phyloP scores from a whole-genome alignment of 352 stramenopile species.

The Phytophthora kernoviae region DNA sequence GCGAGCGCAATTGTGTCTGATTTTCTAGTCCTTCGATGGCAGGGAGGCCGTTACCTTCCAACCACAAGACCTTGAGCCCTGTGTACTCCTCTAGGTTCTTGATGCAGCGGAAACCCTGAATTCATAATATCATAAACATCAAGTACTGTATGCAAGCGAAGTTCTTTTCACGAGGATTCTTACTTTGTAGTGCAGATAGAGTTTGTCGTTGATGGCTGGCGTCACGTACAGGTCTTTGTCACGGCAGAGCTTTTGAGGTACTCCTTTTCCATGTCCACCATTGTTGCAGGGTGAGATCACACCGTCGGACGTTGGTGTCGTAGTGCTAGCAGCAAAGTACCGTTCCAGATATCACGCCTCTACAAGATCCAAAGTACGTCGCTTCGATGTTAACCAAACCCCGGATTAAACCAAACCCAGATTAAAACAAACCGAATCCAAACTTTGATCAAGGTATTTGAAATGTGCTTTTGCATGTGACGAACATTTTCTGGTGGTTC shows the following conservation, averaged over 20 bases:
- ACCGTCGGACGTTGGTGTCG: background rate
- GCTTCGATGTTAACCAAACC: too few species aligned
- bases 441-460: background rate
- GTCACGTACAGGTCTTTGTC: slow-evolving; percentile 93
- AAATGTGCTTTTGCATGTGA: too few species aligned
- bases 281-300: slow-evolving; percentile 15
- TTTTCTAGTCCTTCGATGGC: slow-evolving; percentile 91
- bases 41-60: slow-evolving; percentile 93
- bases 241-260: slow-evolving; percentile 89
- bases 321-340: too few species aligned
- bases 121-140: background rate
- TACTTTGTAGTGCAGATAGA: slow-evolving; percentile 96
- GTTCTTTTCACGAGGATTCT: too few species aligned
- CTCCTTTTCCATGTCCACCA: slow-evolving; percentile 90
- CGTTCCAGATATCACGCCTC: background rate
- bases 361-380: background rate
- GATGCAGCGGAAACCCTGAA: slow-evolving; percentile 89
- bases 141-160: too few species aligned
- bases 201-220: slow-evolving; percentile 93
- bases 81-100: slow-evolving; percentile 96
- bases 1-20: slow-evolving; percentile 85
- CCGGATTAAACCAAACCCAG: too few species aligned
- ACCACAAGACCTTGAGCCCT: slow-evolving; percentile 92
- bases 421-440: background rate
- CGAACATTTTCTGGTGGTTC: slow-evolving; percentile 7